Evolutionary conservation across 352 stramenopile species (phyloP).

Genomic region (Phytopythium litorale): DNA sequence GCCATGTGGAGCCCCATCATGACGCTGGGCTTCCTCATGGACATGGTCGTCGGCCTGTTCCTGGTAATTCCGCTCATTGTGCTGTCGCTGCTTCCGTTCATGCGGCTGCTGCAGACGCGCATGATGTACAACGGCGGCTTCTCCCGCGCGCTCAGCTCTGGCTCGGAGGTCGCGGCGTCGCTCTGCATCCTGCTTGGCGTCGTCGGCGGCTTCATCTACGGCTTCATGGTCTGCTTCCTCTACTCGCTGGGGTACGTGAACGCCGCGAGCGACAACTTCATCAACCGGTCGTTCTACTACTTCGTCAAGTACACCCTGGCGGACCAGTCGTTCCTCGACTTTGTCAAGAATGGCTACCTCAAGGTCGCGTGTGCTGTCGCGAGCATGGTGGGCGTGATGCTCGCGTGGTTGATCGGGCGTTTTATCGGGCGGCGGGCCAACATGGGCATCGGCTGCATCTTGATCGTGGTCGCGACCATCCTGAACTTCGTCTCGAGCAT

Average conservation of each 20-base stretch:
- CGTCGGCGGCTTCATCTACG: conserved; percentile 70
- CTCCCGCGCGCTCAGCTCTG: conserved; percentile 67
- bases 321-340: conserved; percentile 33
- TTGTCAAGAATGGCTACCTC: conserved; percentile 51
- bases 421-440: conserved; percentile 52
- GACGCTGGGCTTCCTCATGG: conserved; percentile 79
- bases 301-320: conserved; percentile 44
- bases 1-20: conserved; percentile 69
- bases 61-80: conserved; percentile 71
- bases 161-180: conserved; percentile 77
- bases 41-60: conserved; percentile 80
- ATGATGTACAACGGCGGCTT: conserved; percentile 89
- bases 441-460: conserved; percentile 48
- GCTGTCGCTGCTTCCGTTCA: conserved; percentile 78
- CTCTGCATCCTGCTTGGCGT: conserved; percentile 75
- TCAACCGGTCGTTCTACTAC: conserved; percentile 75
- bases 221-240: conserved; percentile 70
- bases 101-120: conserved; percentile 81
- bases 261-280: conserved; percentile 56
- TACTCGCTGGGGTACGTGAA: conserved; percentile 76
- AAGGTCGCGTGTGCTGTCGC: conserved; percentile 48
- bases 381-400: conserved; percentile 44
- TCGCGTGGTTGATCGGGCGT: conserved; percentile 53
- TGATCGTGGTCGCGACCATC: conserved; percentile 46
- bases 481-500: conserved; percentile 64